Base-by-base conservation (phyloP, 228 moss, liverwort and hornwort genomes). In the Sphagnum fallax region DNA sequence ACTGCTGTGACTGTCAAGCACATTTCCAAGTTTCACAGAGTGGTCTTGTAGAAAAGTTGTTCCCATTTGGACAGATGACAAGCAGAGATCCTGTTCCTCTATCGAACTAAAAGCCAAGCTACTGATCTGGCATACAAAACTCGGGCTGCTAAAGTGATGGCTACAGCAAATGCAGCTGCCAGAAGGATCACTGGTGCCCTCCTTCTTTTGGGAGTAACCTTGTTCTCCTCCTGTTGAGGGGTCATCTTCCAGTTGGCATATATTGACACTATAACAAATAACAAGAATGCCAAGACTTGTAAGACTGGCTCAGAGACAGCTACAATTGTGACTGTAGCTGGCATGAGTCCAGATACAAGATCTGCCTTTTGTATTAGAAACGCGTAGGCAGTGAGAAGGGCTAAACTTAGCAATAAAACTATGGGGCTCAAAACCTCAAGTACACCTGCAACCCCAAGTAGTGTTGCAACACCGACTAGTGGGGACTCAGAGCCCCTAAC, bases 301-400 rank as follows among this genome's bases (percentile, higher is more conserved):
- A 86, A 62, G 14, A 72, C 11, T 50, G 86, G 80, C 16, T 83
- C 86, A 0, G 82, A 74, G 51, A 86, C 67, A 13, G 72, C 67
- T 50, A 78, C 78, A 32, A 86, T 18, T 15, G 74, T 72, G 14
- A 86, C 78, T 0, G 82, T 76, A 8, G 74, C 74, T 48, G 86
- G 86, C 82, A 86, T 78, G 49, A 74, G 65, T 15, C 69, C 55
- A 53, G 82, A 75, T 52, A 86, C 70, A 9, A 47, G 53, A 49
- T 86, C 86, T 8, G 78, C 82, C 70, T 80, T 86, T 70, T 78
- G 80, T 15, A 83, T 10, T 11, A 86, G 59, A 50, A 71, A 71
- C 8, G 75, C 79, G 15, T 70, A 83, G 18, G 78, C 77, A 2
- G 82, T 82, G 60, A 86, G 66, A 13, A 73, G 14, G 13, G 51